A percentile compares a stretch with the other conserved stretches of the same genome.
These are phyloP conservation scores for Botryotinia convoluta DNA, from an alignment of 2,329 filamentous ascomycete species.

Conservation along the genomic window DNA sequence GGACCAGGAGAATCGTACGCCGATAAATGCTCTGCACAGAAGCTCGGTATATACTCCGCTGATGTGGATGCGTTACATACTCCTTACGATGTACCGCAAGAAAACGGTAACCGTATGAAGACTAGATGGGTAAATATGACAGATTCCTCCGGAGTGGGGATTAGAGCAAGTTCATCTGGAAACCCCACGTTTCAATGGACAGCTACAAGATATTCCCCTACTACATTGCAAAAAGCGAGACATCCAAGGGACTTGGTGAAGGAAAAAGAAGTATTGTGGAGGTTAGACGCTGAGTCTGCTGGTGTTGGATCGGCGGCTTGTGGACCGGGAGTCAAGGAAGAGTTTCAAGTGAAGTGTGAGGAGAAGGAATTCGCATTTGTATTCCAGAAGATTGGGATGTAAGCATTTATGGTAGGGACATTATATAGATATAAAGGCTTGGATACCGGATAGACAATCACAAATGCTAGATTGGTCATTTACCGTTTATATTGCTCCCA, in stretches of 20 bases:
- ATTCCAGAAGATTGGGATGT: constrained; percentile 19
- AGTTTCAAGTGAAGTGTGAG: constrained; percentile 19
- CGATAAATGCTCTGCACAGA: constrained; percentile 62
- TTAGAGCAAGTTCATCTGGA: constrained; percentile 4
- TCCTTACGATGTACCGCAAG: constrained; percentile 64
- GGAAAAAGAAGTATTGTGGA: constrained; percentile 44
- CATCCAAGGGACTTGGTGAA: constrained; percentile 62
- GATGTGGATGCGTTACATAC: constrained; percentile 52
- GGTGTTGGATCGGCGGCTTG: constrained; percentile 50
- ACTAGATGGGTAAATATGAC: constrained; percentile 20
- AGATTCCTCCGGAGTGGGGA: background rate
- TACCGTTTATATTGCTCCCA: background rate
- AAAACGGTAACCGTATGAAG: constrained; percentile 28
- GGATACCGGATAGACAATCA: background rate
- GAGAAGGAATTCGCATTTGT: constrained; percentile 19
- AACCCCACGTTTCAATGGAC: constrained; percentile 43
- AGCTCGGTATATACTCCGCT: constrained; percentile 51
- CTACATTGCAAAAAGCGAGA: constrained; percentile 53
- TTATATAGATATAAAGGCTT: background rate
- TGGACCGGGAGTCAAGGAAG: constrained; percentile 35
- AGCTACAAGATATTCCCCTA: constrained; percentile 48
- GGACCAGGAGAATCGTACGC: constrained; percentile 65
- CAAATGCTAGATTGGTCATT: background rate
- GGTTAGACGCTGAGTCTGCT: constrained; percentile 44
- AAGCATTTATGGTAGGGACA: background rate